Base-by-base conservation (phyloP, 371 early-diverging fungal genomes). In the Thermomucor indicae-seudaticae region DNA sequence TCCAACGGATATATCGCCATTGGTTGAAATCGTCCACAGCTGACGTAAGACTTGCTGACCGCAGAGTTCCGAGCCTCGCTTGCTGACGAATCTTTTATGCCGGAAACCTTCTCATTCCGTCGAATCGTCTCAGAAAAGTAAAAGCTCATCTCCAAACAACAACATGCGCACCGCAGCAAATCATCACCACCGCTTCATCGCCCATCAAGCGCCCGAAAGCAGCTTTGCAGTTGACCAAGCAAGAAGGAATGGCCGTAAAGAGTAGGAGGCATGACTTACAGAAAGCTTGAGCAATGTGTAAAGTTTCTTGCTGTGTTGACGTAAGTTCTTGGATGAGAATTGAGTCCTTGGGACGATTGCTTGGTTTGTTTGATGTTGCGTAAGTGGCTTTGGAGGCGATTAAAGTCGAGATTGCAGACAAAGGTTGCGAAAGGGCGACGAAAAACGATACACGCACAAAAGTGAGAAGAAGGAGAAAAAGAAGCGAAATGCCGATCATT, bases 211-310 rank as follows among this genome's bases (percentile, higher is more conserved):
- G 47, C 22, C 24, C 41, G 32, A 47, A 32, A 40, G 29, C 24
- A 47, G 16, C 32, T 47, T 34, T 37, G 24, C 34, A 16, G 47
- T 34, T 47, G 47, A 47, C 47, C 35, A 24, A 19, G 35, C 47
- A 47, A 47, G 47, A 53, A 45, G 47, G 30, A 41, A 45, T 24
- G 19, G 6, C 19, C 12, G 35, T 27, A 40, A 17, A 22, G 45
- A 53, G 52, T 22, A 37, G 37, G 44, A 44, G 27, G 35, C 43
- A 34, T 37, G 30, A 52, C 43, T 52, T 43, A 44, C 37, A 38
- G 28, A 43, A 30, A 27, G 19, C 27, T n/a, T 43, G 14, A 19
- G 37, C 32, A 16, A 16, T 37, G 37, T 10, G 37, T 4, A 16
- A 16, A 10, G 37, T 14, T 14, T 37, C 10, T 32, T 37, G 37